Percentiles rank a stretch among this genome's conserved stretches.
Conservation (phyloP, 345 rosid genomes). For the Reutealis trisperma region DNA sequence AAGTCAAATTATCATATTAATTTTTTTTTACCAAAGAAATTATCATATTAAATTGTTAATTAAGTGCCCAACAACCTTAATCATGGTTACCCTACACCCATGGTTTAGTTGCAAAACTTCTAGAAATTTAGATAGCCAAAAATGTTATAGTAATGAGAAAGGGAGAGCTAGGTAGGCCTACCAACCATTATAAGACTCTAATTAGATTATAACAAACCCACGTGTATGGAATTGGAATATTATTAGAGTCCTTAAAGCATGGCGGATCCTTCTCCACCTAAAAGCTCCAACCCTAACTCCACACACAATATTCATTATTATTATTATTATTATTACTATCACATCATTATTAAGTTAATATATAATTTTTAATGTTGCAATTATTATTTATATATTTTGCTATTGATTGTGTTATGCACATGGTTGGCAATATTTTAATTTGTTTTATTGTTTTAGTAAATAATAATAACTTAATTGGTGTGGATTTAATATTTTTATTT, state of each 20-base stretch:
- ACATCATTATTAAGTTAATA: too few relatives aligned
- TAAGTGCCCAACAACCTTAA: neutral
- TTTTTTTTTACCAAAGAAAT: too few relatives aligned
- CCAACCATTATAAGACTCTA: neutral
- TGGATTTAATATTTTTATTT: too few relatives aligned
- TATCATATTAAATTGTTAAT: neutral
- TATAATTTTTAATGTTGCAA: too few relatives aligned
- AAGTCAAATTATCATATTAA: neutral
- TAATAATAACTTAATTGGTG: too few relatives aligned
- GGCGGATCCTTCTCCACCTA: slow-evolving; percentile 23
- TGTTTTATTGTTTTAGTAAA: too few relatives aligned
- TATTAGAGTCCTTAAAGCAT: slow-evolving; percentile 10
- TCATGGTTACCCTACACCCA: neutral
- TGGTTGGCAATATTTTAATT: neutral
- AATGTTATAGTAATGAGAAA: neutral
- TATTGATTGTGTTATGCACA: neutral
- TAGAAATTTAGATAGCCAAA: neutral
- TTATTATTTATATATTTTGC: too few relatives aligned
- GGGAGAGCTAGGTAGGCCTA: neutral
- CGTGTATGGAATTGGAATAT: slow-evolving; percentile 32
- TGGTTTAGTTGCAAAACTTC: slow-evolving; percentile 6
- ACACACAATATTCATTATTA: neutral
- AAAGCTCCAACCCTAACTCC: neutral
- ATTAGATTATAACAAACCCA: slow-evolving; percentile 20
- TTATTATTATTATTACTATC: neutral